Base-by-base conservation (phyloP, 768 basidiomycete species). In the Macrocybe gigantea region DNA sequence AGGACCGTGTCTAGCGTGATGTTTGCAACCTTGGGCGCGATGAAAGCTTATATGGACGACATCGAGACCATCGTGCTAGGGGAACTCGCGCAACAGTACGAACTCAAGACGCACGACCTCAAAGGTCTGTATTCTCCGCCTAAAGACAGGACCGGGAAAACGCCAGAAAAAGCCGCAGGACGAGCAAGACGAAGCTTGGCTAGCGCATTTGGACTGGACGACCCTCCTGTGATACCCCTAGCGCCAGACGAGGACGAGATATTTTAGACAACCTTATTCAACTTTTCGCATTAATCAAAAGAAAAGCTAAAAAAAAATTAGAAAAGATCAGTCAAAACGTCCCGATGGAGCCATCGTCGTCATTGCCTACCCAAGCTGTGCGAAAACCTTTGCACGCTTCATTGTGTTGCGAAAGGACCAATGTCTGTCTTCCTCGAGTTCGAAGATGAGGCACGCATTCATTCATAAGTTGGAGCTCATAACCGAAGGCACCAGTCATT, bases 21-120 rank as follows among this genome's bases (percentile, higher is more conserved):
- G 31, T 65, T 64, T 38, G 58, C 60, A 2, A 64, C 59, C 0
- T 53, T 77, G 7, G 55, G 55, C 5, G 55, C 60, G 33, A 64
- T 69, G 64, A 64, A 64, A 5, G 34, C 31, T 32, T 58, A 64
- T 12, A 77, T 78, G 75, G 59, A 67, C 4, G 34, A 46, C 14
- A 62, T 79, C 33, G 68, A 76, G 41, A 48, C 49, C 8, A 57
- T 59, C 1, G 61, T 77, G 7, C 51, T 40, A 48, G 35, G 48
- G 22, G 73, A 77, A 50, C 51, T 75, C 5, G 51, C 49, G 33
- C 53, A 58, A 34, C 70, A 71, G 22, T 58, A 69, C 30, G 56
- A 56, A 9, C 49, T 63, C 36, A 49, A 34, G 44, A 61, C 53
- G 38, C 15, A 60, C 41, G 55, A 58, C 43, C 40, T 67, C 37